phyloP scores from a whole-genome alignment of 805 yeast genomes.

The Saturnispora mendoncae region DNA sequence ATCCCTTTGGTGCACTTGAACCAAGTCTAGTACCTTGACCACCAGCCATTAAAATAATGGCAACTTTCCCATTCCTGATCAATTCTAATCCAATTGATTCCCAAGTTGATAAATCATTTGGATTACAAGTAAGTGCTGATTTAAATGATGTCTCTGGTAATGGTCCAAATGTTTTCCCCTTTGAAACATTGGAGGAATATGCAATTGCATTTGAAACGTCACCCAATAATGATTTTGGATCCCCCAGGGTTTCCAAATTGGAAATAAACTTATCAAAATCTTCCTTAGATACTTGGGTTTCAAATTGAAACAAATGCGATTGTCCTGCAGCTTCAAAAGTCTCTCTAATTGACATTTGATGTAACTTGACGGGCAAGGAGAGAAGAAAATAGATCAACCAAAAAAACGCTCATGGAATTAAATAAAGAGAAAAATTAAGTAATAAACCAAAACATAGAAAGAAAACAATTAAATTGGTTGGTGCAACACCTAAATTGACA shows the following conservation, averaged over 20 bases:
- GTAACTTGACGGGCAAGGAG: too few relatives aligned
- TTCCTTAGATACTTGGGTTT: conserved; percentile 30
- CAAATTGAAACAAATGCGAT: conserved; percentile 42
- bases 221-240: conserved; percentile 33
- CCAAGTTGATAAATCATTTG: conserved; percentile 26
- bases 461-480: too few relatives aligned
- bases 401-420: background rate
- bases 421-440: too few relatives aligned
- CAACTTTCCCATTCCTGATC: conserved; percentile 66
- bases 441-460: too few relatives aligned
- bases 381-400: background rate
- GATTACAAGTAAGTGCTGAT: conserved; percentile 33
- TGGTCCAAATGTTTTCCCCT: conserved; percentile 32
- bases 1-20: conserved; percentile 85
- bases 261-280: conserved; percentile 31
- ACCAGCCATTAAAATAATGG: conserved; percentile 90
- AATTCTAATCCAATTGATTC: conserved; percentile 52
- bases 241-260: conserved; percentile 35
- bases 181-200: conserved; percentile 22
- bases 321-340: conserved; percentile 41
- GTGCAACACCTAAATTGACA: too few relatives aligned
- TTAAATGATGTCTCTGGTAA: conserved; percentile 49
- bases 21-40: conserved; percentile 98
- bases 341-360: conserved; percentile 10
- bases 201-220: conserved; percentile 41